phyloP scores from a whole-genome alignment of 2,329 filamentous ascomycete genomes.

The Scedosporium apiospermum region DNA sequence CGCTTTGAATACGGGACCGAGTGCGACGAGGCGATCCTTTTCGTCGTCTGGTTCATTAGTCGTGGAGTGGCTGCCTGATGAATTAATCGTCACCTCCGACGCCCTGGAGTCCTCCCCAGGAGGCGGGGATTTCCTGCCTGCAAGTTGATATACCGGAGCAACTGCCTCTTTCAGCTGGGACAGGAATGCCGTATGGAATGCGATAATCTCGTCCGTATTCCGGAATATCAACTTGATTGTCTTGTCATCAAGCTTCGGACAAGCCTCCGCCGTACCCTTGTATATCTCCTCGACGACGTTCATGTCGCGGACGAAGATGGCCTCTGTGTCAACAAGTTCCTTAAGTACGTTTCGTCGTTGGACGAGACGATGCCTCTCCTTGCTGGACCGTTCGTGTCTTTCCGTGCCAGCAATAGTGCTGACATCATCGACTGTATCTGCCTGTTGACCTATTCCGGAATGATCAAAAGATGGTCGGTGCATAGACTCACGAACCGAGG shows the following conservation, averaged over 20 bases:
- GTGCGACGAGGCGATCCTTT: conserved; percentile 40
- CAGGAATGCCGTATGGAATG: conserved; percentile 74
- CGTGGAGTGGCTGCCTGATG: conserved; percentile 20
- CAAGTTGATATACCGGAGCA: conserved; percentile 56
- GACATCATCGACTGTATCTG: neutral
- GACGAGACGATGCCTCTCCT: conserved; percentile 61
- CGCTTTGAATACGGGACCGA: conserved; percentile 44
- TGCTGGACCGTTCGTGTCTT: conserved; percentile 30
- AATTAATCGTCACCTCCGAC: conserved; percentile 21
- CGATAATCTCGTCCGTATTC: conserved; percentile 84
- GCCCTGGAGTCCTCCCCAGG: conserved; percentile 31
- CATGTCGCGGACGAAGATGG: conserved; percentile 87
- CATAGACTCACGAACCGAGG: conserved; percentile 7
- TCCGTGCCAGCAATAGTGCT: neutral
- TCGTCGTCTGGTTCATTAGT: conserved; percentile 35
- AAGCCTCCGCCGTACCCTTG: conserved; percentile 80
- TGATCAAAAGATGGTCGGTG: neutral
- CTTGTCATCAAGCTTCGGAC: conserved; percentile 67
- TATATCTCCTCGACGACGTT: conserved; percentile 97
- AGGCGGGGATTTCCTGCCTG: conserved; percentile 13
- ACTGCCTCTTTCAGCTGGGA: conserved; percentile 73
- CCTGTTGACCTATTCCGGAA: neutral
- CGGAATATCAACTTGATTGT: conserved; percentile 88
- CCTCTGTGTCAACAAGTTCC: conserved; percentile 83
- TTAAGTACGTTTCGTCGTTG: conserved; percentile 80